Base-by-base conservation (phyloP, 495 filamentous ascomycete species). In the Penicillium paradoxum region DNA sequence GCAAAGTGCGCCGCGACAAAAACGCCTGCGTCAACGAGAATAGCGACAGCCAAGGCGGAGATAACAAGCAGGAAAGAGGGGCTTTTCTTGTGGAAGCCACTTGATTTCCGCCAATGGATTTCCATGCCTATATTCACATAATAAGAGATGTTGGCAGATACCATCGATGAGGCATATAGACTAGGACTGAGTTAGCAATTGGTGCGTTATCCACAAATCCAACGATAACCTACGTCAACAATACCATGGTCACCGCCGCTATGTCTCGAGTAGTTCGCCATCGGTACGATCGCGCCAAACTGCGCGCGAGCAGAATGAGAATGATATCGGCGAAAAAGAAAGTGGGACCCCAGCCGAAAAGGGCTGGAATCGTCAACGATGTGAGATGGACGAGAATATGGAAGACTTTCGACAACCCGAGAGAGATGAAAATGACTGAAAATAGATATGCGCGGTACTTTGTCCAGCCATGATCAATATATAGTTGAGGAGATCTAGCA, bases 291-390 rank as follows among this genome's bases (percentile, higher is more conserved):
- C 53, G 56, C 45, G 49, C 36, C 45, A 59, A 52, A 38, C 13
- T 43, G 47, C 57, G 54, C 32, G 47, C 55, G 49, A 58, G 42
- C 42, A 57, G 33, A 30, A 66, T 56, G 30, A 56, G 32, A 5
- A 65, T 3, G 19, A 59, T 46, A 57, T 66, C 63, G n/a, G 51
- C 55, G 4, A 63, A 15, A 36, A 66, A 66, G 41, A 66, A 66
- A 10, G 63, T 59, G 32, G 51, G 33, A 10, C 63, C 55, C 63
- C 63, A 66, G 15, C 38, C 25, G 14, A 59, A 32, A 18, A 66
- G 47, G 22, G 52, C 41, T 0, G 15, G 1, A 5, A 49, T 8
- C 1, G 54, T 39, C 33, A 66, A 43, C 0, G 57, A 54, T 14
- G 53, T 51, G 25, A 49, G 14, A 42, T 66, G 57, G 50, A 53